These are phyloP conservation scores for Lactarius vividus DNA, from an alignment of 768 basidiomycete species.

Conservation along the genomic window DNA sequence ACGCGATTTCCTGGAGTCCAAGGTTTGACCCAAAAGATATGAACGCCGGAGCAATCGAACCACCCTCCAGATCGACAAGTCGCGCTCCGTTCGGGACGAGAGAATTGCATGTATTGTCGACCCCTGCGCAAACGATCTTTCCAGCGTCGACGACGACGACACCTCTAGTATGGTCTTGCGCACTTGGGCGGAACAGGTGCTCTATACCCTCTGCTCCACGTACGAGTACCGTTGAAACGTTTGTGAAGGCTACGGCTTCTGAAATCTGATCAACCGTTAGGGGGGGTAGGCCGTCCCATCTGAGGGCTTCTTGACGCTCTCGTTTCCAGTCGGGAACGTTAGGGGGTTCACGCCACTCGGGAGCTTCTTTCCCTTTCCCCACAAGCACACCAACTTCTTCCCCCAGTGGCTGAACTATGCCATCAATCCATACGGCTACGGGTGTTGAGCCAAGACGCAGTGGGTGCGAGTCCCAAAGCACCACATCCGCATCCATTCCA, in stretches of 20 bases:
- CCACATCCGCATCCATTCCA: slow-evolving; percentile 54
- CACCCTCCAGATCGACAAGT: slow-evolving; percentile 60
- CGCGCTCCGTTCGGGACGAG: slow-evolving; percentile 12
- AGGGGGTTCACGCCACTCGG: slow-evolving; percentile 37
- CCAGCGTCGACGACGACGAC: slow-evolving; percentile 54
- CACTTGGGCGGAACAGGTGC: slow-evolving; percentile 24
- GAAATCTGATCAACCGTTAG: slow-evolving; percentile 41
- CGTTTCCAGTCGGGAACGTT: slow-evolving; percentile 54
- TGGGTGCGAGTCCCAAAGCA: slow-evolving; percentile 76
- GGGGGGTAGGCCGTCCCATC: slow-evolving; percentile 70
- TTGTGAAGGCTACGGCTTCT: slow-evolving; percentile 48
- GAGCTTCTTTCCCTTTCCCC: slow-evolving; percentile 27
- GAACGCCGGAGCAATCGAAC: slow-evolving; percentile 58
- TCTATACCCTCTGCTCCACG: slow-evolving; percentile 16
- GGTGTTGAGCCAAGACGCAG: slow-evolving; percentile 74
- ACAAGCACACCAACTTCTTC: slow-evolving; percentile 41
- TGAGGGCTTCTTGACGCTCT: slow-evolving; percentile 55
- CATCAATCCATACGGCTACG: slow-evolving; percentile 69
- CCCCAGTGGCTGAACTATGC: slow-evolving; percentile 55
- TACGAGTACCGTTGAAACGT: slow-evolving; percentile 45
- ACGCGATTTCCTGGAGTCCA: slow-evolving; percentile 62
- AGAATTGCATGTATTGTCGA: slow-evolving; percentile 26
- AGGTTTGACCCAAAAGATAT: slow-evolving; percentile 60
- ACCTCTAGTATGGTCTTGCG: slow-evolving; percentile 20
- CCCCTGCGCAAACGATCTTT: slow-evolving; percentile 46